These are phyloP conservation scores for Pneumocystis sp. DNA, from an alignment of 1,139 yeast genomes.

Conservation along the genomic window DNA sequence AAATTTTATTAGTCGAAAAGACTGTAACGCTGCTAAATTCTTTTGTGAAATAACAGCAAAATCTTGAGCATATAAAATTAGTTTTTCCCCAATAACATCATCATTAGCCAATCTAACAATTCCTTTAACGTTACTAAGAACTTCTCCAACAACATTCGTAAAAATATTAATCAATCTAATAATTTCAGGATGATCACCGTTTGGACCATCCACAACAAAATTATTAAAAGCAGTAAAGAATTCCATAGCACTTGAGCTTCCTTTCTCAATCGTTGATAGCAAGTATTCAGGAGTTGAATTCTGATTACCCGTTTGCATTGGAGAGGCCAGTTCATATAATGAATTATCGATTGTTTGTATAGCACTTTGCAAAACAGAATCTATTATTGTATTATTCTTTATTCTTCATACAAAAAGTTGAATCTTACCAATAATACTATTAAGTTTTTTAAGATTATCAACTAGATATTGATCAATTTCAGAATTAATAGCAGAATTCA, in stretches of 20 bases:
- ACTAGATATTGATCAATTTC: constrained; percentile 42
- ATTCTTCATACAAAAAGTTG: not conserved
- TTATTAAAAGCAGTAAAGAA: constrained; percentile 69
- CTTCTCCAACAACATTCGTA: constrained; percentile 48
- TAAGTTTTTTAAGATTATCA: constrained; percentile 38
- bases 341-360: constrained; percentile 62
- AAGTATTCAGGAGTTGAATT: constrained; percentile 62
- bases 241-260: constrained; percentile 60
- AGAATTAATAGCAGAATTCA: constrained; percentile 41
- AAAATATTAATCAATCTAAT: constrained; percentile 56
- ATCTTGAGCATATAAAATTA: constrained; percentile 37
- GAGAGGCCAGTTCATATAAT: constrained; percentile 55
- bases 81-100: constrained; percentile 33
- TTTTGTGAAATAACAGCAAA: constrained; percentile 48
- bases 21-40: constrained; percentile 46
- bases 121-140: constrained; percentile 59
- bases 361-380: constrained; percentile 56
- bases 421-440: constrained; percentile 32
- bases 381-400: constrained; percentile 20
- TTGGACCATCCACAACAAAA: constrained; percentile 62
- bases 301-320: constrained; percentile 73
- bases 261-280: constrained; percentile 54
- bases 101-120: constrained; percentile 40
- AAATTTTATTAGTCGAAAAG: constrained; percentile 36
- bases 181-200: constrained; percentile 53